Conservation (phyloP, 176 grass and related monocot species). For the Luzula sylvatica region DNA sequence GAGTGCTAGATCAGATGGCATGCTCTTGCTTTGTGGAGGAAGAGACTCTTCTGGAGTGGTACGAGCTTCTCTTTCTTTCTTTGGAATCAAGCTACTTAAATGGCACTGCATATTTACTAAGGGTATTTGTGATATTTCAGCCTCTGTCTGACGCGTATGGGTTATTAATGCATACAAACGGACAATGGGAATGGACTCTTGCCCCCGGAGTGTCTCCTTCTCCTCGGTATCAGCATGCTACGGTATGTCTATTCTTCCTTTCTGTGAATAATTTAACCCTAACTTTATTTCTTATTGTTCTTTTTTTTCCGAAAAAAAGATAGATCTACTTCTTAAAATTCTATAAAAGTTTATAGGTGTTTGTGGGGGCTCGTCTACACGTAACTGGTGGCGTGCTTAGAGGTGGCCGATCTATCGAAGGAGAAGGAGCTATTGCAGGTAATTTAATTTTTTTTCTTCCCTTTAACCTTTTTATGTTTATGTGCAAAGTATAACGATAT, state of each 20-base stretch:
- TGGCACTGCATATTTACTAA: background rate
- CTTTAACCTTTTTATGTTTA: background rate
- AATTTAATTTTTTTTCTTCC: slow-evolving; percentile 13
- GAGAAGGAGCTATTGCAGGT: slow-evolving; percentile 84
- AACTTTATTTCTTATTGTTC: slow-evolving; percentile 1
- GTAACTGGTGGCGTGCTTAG: slow-evolving; percentile 96
- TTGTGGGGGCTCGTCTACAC: slow-evolving; percentile 94
- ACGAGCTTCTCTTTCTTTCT: slow-evolving; percentile 23
- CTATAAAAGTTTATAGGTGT: slow-evolving; percentile 48
- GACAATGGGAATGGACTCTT: slow-evolving; percentile 97
- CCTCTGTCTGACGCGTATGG: slow-evolving; percentile 92
- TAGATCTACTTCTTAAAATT: slow-evolving; percentile 3
- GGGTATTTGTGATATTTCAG: slow-evolving; percentile 28
- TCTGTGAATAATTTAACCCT: background rate
- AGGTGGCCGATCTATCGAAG: slow-evolving; percentile 89
- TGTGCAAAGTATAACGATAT: slow-evolving; percentile 5
- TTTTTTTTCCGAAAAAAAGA: background rate
- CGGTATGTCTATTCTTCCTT: slow-evolving; percentile 47
- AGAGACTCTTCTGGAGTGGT: slow-evolving; percentile 91
- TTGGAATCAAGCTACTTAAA: background rate
- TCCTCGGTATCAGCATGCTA: slow-evolving; percentile 97
- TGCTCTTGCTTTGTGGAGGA: slow-evolving; percentile 98
- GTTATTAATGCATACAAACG: slow-evolving; percentile 97
- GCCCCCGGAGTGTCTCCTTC: slow-evolving; percentile 93
- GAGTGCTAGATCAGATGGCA: slow-evolving; percentile 92